Percentiles rank a stretch among this genome's conserved stretches.
Conservation (phyloP, 208 protist species). For the Crithidia expoeki region DNA sequence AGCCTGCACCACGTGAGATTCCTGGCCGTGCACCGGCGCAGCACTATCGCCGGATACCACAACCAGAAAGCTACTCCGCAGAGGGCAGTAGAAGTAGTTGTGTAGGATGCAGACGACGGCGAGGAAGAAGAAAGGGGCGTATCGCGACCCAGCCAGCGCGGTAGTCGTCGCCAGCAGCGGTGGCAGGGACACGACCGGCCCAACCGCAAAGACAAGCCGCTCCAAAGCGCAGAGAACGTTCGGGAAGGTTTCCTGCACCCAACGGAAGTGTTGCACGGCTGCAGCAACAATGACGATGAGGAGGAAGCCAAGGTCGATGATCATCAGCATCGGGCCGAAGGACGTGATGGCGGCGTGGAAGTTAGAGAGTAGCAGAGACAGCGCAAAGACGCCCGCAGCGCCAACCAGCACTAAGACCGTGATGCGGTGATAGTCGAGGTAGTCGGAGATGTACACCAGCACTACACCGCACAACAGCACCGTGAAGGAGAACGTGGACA, state of each 20-base stretch:
- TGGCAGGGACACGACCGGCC: constrained; percentile 70
- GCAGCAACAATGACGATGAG: constrained; percentile 44
- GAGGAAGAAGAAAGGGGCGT: constrained; percentile 72
- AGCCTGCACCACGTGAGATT: constrained; percentile 16
- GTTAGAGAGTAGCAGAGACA: constrained; percentile 75
- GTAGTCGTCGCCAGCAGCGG: constrained; percentile 66
- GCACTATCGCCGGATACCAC: constrained; percentile 15
- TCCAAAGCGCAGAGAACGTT: constrained; percentile 73
- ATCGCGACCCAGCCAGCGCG: constrained; percentile 67
- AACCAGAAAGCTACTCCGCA: constrained; percentile 80
- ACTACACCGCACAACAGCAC: constrained; percentile 66
- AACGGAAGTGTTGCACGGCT: constrained; percentile 80
- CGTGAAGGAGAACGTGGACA: constrained; percentile 68
- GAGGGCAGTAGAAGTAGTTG: constrained; percentile 72
- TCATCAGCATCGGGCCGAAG: constrained; percentile 74
- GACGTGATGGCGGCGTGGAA: constrained; percentile 54
- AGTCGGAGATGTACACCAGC: constrained; percentile 81
- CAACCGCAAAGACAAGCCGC: constrained; percentile 60
- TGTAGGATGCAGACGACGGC: constrained; percentile 61
- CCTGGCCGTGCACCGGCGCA: not conserved
- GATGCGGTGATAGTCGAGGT: constrained; percentile 63
- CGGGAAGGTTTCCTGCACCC: constrained; percentile 76
- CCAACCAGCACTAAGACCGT: constrained; percentile 58
- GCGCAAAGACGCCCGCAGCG: constrained; percentile 47
- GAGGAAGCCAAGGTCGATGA: constrained; percentile 52